phyloP scores from a whole-genome alignment of 495 filamentous ascomycete species.

The Penicillium herquei region DNA sequence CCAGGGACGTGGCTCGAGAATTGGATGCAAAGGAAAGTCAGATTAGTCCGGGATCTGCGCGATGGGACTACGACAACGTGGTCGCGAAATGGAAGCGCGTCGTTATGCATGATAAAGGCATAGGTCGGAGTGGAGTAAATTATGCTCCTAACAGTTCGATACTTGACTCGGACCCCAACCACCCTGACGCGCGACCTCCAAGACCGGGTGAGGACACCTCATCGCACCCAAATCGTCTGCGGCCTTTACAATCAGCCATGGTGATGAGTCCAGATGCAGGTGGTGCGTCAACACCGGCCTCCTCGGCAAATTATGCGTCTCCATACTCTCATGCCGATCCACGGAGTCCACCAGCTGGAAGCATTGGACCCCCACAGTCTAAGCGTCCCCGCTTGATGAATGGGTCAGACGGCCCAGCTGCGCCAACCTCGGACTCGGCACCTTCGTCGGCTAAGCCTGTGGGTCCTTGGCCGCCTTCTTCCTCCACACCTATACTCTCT shows the following conservation, averaged over 20 bases:
- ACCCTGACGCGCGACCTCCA: constrained; percentile 22
- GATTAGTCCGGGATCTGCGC: constrained; percentile 33
- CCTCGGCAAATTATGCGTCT: constrained; percentile 33
- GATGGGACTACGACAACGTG: constrained; percentile 57
- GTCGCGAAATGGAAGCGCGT: constrained; percentile 58
- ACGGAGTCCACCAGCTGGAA: constrained; percentile 24
- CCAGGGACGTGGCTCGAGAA: constrained; percentile 44
- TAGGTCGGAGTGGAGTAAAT: constrained; percentile 42
- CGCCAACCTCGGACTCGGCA: constrained; percentile 12
- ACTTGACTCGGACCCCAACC: constrained; percentile 14
- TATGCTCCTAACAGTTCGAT: constrained; percentile 14
- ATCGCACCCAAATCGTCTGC: constrained; percentile 24
- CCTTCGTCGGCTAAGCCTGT: constrained; percentile 6
- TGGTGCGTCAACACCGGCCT: constrained; percentile 27
- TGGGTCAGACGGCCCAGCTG: constrained; percentile 27
- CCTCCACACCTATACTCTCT: constrained; percentile 24
- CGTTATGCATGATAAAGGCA: constrained; percentile 49
- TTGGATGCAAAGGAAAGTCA: constrained; percentile 37
- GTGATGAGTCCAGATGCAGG: constrained; percentile 33
- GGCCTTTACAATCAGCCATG: constrained; percentile 26
- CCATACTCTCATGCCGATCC: constrained; percentile 34
- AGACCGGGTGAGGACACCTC: constrained; percentile 30
- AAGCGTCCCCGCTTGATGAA: constrained; percentile 48
- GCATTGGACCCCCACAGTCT: constrained; percentile 24
- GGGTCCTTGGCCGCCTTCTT: constrained; percentile 20